Conservation (phyloP, 1,284 basidiomycete species). For the Irpex sp. region DNA sequence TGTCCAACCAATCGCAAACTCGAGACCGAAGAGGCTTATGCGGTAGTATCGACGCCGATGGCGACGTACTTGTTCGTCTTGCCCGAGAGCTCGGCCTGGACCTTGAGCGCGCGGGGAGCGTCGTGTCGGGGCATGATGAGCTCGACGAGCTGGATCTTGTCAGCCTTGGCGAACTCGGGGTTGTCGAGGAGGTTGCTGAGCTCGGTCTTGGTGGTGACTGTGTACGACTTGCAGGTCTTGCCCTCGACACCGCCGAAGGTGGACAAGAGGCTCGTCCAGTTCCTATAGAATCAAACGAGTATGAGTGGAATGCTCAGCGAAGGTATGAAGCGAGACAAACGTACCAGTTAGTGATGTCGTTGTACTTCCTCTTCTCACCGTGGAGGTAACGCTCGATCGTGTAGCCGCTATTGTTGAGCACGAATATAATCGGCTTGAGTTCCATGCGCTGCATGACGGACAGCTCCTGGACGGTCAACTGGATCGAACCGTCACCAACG, state of each 20-base stretch:
- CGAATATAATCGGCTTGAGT: slow-evolving; percentile 77
- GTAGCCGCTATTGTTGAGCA: slow-evolving; percentile 90
- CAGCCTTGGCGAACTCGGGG: slow-evolving; percentile 51
- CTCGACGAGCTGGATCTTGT: slow-evolving; percentile 76
- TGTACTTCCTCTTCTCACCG: slow-evolving; percentile 64
- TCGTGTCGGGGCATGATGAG: slow-evolving; percentile 74
- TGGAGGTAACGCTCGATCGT: slow-evolving; percentile 84
- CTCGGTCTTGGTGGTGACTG: slow-evolving; percentile 60
- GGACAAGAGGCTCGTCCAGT: slow-evolving; percentile 59
- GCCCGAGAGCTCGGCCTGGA: slow-evolving; percentile 47
- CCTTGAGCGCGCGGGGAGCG: slow-evolving; percentile 63
- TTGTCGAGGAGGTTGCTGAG: slow-evolving; percentile 62
- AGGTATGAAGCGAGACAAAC: slow-evolving; percentile 5
- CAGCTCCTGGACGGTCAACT: slow-evolving; percentile 74
- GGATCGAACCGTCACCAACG: slow-evolving; percentile 71
- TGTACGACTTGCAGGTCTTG: slow-evolving; percentile 60
- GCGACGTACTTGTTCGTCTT: slow-evolving; percentile 41
- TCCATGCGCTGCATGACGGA: slow-evolving; percentile 72
- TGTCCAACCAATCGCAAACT: not conserved
- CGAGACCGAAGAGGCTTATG: not conserved
- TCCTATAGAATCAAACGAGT: slow-evolving; percentile 22
- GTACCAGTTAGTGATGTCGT: slow-evolving; percentile 67
- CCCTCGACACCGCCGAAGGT: slow-evolving; percentile 56
- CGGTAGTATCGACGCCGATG: not conserved
- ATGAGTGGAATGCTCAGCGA: not conserved